Evolutionary conservation across 192 early-diverging fungal genomes (phyloP).

Genomic region (Tieghemiomyces parasiticus): DNA sequence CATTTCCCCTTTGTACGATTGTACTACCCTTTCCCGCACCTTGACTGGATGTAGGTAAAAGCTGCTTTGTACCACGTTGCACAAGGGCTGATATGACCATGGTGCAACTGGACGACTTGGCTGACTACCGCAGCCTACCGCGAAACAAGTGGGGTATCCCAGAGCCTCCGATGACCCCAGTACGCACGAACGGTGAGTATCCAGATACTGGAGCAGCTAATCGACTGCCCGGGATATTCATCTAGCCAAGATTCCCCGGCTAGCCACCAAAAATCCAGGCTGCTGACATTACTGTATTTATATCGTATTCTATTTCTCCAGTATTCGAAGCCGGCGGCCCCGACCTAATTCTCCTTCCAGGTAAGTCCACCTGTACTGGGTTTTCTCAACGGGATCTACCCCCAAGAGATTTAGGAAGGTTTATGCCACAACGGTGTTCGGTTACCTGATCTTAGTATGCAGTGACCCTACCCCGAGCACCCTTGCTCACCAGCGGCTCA

Average conservation of each 20-base stretch:
- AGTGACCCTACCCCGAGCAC: not conserved
- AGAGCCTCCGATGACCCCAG: slow-evolving; percentile 15
- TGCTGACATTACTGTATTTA: not conserved
- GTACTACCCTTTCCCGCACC: too few relatives aligned
- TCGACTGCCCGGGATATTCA: not conserved
- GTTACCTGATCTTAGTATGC: not conserved
- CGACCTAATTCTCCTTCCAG: slow-evolving; percentile 23
- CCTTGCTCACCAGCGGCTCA: not conserved
- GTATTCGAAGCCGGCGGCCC: slow-evolving; percentile 15
- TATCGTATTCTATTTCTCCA: not conserved
- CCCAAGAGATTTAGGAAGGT: not conserved
- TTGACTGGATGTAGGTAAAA: not conserved
- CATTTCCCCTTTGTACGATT: too few relatives aligned
- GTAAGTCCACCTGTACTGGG: slow-evolving; percentile 7
- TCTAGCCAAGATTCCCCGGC: not conserved
- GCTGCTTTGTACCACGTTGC: slow-evolving; percentile 5
- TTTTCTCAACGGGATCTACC: not conserved
- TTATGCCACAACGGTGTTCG: not conserved
- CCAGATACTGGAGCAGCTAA: not conserved
- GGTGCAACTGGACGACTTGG: slow-evolving; percentile 14
- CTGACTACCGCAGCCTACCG: slow-evolving; percentile 19
- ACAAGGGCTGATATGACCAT: slow-evolving; percentile 15
- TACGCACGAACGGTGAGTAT: slow-evolving; percentile 15
- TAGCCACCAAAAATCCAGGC: not conserved
- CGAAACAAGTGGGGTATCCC: slow-evolving; percentile 22